Conservation (phyloP, 768 basidiomycete genomes). For the Chalciporus piperatus region DNA sequence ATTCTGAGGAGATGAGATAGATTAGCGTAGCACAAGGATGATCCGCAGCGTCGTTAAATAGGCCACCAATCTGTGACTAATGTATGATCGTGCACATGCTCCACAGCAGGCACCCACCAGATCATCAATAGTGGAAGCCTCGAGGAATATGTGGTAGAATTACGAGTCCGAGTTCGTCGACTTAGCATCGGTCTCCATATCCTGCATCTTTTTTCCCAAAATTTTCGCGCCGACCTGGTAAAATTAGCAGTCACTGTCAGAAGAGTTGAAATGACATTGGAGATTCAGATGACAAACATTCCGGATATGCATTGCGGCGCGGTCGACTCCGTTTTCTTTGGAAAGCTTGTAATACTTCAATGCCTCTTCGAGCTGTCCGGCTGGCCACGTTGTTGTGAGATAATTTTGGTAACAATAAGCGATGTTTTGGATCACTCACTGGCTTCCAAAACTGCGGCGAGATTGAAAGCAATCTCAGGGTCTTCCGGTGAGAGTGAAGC, state of each 20-base stretch:
- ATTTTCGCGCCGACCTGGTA: slow-evolving; percentile 79
- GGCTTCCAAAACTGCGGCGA: slow-evolving; percentile 88
- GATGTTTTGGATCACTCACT: slow-evolving; percentile 46
- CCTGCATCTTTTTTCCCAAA: slow-evolving; percentile 55
- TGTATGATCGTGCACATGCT: slow-evolving; percentile 12
- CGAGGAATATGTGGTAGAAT: slow-evolving; percentile 5
- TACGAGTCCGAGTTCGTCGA: slow-evolving; percentile 29
- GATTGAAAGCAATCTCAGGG: slow-evolving; percentile 89
- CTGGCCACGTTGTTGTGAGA: slow-evolving; percentile 39
- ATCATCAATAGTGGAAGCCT: background rate
- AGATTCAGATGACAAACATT: slow-evolving; percentile 57
- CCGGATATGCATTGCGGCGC: slow-evolving; percentile 78
- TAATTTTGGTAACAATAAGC: slow-evolving; percentile 37
- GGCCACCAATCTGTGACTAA: background rate
- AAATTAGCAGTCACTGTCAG: slow-evolving; percentile 13
- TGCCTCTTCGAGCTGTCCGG: slow-evolving; percentile 77
- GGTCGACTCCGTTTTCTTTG: slow-evolving; percentile 74
- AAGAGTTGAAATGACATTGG: slow-evolving; percentile 15
- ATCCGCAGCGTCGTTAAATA: slow-evolving; percentile 6
- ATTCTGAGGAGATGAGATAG: slow-evolving; percentile 22
- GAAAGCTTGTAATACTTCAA: slow-evolving; percentile 79
- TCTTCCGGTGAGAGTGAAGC: slow-evolving; percentile 83
- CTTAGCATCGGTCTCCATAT: slow-evolving; percentile 30
- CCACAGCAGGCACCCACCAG: background rate
- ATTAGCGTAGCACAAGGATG: slow-evolving; percentile 11